Evolutionary conservation across 306 rosid genomes (phyloP), one percentile per base, ranked within the genome.

Genomic region (Cicer bijugum): DNA sequence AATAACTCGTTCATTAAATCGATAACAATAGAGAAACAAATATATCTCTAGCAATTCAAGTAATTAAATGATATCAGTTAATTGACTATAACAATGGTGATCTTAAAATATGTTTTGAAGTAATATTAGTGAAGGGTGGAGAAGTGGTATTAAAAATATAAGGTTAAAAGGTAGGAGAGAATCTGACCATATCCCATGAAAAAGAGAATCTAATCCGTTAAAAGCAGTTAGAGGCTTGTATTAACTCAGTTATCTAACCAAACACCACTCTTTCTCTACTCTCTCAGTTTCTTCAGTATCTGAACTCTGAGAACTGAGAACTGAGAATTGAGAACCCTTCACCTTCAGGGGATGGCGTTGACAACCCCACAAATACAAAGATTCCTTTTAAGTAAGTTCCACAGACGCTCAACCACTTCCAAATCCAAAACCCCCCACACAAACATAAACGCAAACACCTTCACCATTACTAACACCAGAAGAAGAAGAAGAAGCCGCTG

Each of bases 301-400:
- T 76, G 37, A 91, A 35, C 66, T 59, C 10, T 12, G 43, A 23
- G 7, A 19, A 59, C 40, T 57, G 63, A 42, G 67, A 38, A 16
- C 19, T 17, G 19, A 17, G 19, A 17, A 17, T 0, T 28, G 33
- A 4, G 46, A 62, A 62, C n/a, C 39, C 71, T 44, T 66, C 17
- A 19, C 8, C 38, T 8, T 56, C n/a, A 65, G 38, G 15, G 20
- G 7, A 66, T 95, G 99, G 97, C 97, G 74, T 68, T 94, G 77
- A 68, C 91, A 77, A 88, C 85, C 72, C 93, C 97, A 42, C 95
- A 84, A n/a, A 67, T 78, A 38, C 93, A 88, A 75, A 89, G 89
- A 52, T 84, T 88, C 82, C 86, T 85, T 60, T 23, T 83, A 17
- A 76, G 80, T 55, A 87, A 88, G 61, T 75, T 87, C 61, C 87